Percentiles rank a stretch among this genome's conserved stretches.
Conservation (phyloP, 2,329 filamentous ascomycete genomes). For the Beauveria medogensis region DNA sequence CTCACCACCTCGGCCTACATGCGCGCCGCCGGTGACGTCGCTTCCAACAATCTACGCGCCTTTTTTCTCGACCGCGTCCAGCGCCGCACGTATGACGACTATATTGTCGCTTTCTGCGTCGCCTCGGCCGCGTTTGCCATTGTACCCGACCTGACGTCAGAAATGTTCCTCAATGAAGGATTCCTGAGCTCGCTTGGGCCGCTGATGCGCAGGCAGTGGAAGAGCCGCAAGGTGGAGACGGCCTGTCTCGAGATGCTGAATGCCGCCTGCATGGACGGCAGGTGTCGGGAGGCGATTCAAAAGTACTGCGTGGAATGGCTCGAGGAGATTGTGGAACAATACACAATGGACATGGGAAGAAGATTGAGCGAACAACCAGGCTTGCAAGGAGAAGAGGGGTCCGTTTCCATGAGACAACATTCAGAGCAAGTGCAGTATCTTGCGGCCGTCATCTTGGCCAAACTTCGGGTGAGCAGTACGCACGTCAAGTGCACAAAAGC, state of each 20-base stretch:
- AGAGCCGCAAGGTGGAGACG: slow-evolving; percentile 77
- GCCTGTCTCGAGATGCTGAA: slow-evolving; percentile 84
- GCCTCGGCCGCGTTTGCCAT: slow-evolving; percentile 83
- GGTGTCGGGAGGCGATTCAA: slow-evolving; percentile 74
- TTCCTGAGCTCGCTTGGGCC: slow-evolving; percentile 73
- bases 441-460: slow-evolving; percentile 69
- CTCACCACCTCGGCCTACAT: slow-evolving; percentile 78
- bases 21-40: slow-evolving; percentile 64
- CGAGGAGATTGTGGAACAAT: slow-evolving; percentile 70
- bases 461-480: slow-evolving; percentile 44
- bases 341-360: slow-evolving; percentile 47
- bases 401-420: slow-evolving; percentile 52
- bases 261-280: slow-evolving; percentile 77
- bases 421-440: slow-evolving; percentile 54
- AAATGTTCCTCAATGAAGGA: slow-evolving; percentile 79
- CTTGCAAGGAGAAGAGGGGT: slow-evolving; percentile 51
- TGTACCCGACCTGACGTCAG: slow-evolving; percentile 63
- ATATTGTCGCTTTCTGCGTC: slow-evolving; percentile 89
- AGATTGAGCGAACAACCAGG: slow-evolving; percentile 44
- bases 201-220: slow-evolving; percentile 71
- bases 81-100: slow-evolving; percentile 75
- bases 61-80: slow-evolving; percentile 68
- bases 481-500: not conserved
- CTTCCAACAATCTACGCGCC: slow-evolving; percentile 59
- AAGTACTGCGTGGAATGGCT: slow-evolving; percentile 85